Percentiles rank a stretch among this genome's conserved stretches.
phyloP scores from a whole-genome alignment of 768 basidiomycete genomes.

The Suillus brevipes region DNA sequence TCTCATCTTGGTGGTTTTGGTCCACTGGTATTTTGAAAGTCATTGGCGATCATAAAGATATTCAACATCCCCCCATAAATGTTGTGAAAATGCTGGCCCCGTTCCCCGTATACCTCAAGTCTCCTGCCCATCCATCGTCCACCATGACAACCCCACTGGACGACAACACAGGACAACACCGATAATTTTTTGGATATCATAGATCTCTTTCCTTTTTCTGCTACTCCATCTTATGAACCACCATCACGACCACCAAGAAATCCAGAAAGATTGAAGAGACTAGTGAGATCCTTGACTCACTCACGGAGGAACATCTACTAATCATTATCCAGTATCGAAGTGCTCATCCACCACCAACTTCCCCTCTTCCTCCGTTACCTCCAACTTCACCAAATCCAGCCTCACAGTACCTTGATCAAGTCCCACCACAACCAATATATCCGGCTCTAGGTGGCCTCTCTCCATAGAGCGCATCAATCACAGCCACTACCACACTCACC shows the following conservation, averaged over 20 bases:
- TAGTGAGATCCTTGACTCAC: no score
- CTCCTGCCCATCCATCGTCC: neutral
- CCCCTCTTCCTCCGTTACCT: conserved; percentile 3
- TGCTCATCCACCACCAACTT: neutral
- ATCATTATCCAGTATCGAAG: neutral
- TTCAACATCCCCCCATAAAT: no score
- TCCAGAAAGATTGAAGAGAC: neutral
- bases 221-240: neutral
- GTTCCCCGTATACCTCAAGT: neutral
- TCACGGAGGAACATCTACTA: no score
- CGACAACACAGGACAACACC: neutral
- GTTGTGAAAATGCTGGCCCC: neutral
- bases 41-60: no score
- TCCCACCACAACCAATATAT: neutral
- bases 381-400: neutral
- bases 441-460: neutral
- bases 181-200: neutral
- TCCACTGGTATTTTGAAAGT: conserved; percentile 56
- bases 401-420: no score
- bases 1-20: conserved; percentile 78
- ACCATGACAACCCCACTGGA: neutral
- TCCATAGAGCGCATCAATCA: neutral
- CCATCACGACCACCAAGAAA: neutral
- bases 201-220: neutral
- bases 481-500: neutral